Evolutionary conservation across 257 asterid species (phyloP), one percentile per base, ranked within the genome.

Genomic region (Sherardia arvensis): DNA sequence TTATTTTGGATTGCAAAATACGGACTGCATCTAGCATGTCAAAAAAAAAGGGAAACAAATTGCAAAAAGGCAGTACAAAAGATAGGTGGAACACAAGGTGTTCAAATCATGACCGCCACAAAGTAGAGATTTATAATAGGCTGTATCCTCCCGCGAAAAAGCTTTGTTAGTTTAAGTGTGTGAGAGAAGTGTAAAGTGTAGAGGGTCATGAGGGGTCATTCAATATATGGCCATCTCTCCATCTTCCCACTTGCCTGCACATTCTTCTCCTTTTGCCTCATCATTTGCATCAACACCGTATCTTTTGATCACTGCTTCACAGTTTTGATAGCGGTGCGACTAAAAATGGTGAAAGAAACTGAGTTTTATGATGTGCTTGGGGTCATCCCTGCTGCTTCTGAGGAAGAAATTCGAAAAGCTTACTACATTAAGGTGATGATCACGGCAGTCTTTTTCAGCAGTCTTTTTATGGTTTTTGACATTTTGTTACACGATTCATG

Each of bases 291-390:
- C 68, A 64, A 64, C 67, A 65, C 78, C 84, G 68, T 54, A 64
- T 70, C 69, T 53, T 66, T 18, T 26, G 33, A 3, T 43, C 51
- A 43, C 17, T 7, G 10, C 21, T 65, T 60, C 51, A 23, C 1
- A 36, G 34, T 43, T 17, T 22, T 2, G 38, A 11, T 68, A 25
- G 71, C 27, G 48, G 55, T 43, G 21, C 21, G 59, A 49, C 60
- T n/a, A n/a, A n/a, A n/a, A 62, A 91, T 91, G 98, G 94, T 82
- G 64, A 91, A 88, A 79, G 98, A 91, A 64, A 88, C 94, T 4
- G 96, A 88, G 62, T 91, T 74, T 40, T 85, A 91, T 69, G 98
- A 91, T 61, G 58, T 86, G 72, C 84, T 88, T 68, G 94, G 87
- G 14, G 82, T 91, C 51, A 63, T 58, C 40, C 81, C 96, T 22